Evolutionary conservation across 306 rosid species (phyloP).

Genomic region (Inga laurina): DNA sequence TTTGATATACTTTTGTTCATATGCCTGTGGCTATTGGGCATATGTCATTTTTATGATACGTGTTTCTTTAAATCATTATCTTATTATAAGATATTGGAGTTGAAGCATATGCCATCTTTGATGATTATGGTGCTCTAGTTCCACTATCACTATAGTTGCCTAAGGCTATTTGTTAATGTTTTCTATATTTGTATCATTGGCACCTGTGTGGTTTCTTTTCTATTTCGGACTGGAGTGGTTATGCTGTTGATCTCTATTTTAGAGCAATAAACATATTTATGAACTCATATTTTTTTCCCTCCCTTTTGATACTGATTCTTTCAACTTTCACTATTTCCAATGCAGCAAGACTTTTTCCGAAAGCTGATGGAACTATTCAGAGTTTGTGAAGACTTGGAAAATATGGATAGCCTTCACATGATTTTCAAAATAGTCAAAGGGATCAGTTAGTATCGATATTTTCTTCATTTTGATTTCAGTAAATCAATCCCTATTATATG

Average conservation of each 20-base stretch:
- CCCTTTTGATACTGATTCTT: background rate
- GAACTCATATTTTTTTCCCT: constrained; percentile 3
- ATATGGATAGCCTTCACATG: constrained; percentile 86
- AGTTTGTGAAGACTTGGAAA: constrained; percentile 80
- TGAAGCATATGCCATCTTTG: background rate
- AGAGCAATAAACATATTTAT: background rate
- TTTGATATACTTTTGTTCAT: background rate
- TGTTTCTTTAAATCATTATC: background rate
- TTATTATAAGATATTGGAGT: background rate
- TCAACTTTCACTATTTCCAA: constrained; percentile 24
- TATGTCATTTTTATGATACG: background rate
- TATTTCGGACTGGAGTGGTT: background rate
- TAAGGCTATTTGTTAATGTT: constrained; percentile 1
- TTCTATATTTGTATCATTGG: background rate
- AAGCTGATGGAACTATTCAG: constrained; percentile 79
- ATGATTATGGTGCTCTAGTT: constrained; percentile 6
- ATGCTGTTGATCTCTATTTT: background rate
- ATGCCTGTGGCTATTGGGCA: background rate
- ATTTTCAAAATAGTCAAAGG: constrained; percentile 89
- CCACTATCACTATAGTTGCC: constrained; percentile 10
- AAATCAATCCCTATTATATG: background rate
- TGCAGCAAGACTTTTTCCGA: constrained; percentile 86
- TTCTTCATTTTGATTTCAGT: constrained; percentile 17
- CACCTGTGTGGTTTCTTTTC: background rate
- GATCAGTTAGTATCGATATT: constrained; percentile 70